Percentiles rank a stretch among this genome's conserved stretches.
Evolutionary conservation across 306 rosid species (phyloP).

Genomic region (Lathyrus oleraceus): DNA sequence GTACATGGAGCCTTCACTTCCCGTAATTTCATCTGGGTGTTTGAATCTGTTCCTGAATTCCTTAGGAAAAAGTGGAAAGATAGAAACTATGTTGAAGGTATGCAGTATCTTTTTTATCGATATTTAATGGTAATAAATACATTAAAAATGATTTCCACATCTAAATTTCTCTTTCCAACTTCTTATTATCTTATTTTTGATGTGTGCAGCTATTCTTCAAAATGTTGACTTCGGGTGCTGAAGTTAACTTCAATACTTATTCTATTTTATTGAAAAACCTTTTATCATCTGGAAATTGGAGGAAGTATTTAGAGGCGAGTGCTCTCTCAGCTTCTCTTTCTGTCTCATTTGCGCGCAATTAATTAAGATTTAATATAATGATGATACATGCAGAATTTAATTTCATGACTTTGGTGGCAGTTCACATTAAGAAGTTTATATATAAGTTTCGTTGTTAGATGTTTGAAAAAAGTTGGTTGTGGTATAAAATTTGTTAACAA

Average conservation of each 20-base stretch:
- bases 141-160: constrained; percentile 33
- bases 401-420: constrained; percentile 11
- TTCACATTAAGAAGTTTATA: too few relatives aligned
- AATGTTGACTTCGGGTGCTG: constrained; percentile 67
- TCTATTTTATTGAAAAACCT: constrained; percentile 87
- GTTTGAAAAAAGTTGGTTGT: not conserved
- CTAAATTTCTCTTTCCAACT: constrained; percentile 15
- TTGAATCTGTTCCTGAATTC: constrained; percentile 69
- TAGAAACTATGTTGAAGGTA: constrained; percentile 88
- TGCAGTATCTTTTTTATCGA: constrained; percentile 16
- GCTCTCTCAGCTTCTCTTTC: not conserved
- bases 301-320: constrained; percentile 89
- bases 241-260: constrained; percentile 63
- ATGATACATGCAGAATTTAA: constrained; percentile 13
- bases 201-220: constrained; percentile 76
- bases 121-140: constrained; percentile 19
- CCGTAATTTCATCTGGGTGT: constrained; percentile 65
- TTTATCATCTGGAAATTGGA: constrained; percentile 83
- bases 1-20: constrained; percentile 73
- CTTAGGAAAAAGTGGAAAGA: constrained; percentile 87
- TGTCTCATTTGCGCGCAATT: not conserved
- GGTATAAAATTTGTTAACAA: too few relatives aligned
- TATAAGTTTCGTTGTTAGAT: not conserved
- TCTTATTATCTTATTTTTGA: constrained; percentile 23
- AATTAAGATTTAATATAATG: not conserved